These are phyloP conservation scores for Neostapfia colusana DNA, from an alignment of 176 grass and related monocot genomes.

Conservation along the genomic window DNA sequence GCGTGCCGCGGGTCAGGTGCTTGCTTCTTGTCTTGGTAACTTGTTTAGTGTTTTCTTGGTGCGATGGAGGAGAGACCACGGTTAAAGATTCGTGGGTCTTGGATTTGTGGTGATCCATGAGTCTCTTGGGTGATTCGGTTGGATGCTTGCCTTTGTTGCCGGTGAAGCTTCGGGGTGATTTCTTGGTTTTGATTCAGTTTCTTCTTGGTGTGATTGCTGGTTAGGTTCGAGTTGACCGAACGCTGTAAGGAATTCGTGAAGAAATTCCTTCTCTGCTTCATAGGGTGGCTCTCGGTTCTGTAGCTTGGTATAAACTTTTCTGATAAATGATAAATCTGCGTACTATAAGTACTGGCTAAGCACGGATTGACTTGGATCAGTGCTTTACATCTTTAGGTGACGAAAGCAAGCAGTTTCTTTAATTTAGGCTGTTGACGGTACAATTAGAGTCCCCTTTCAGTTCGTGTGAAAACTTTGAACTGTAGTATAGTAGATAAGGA, in stretches of 20 bases:
- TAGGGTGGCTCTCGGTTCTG: background rate
- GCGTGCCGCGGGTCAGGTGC: conserved; percentile 39
- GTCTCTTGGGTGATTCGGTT: background rate
- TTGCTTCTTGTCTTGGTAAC: background rate
- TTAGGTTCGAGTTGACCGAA: conserved; percentile 5
- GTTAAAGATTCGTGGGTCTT: background rate
- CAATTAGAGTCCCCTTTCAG: background rate
- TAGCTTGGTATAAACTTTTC: background rate
- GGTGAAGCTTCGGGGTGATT: background rate
- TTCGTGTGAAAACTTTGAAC: background rate
- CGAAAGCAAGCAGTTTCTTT: background rate
- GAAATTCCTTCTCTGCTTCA: background rate
- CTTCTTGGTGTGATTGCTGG: background rate
- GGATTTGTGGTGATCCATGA: background rate
- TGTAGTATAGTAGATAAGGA: background rate
- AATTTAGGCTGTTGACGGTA: background rate
- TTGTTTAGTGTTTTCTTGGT: background rate
- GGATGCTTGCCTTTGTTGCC: background rate
- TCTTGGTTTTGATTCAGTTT: background rate
- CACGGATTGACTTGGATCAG: background rate
- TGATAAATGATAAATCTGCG: background rate
- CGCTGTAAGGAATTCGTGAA: background rate
- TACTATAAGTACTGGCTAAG: background rate
- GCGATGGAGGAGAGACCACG: background rate
- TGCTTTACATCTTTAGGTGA: background rate